Evolutionary conservation across 345 rosid species (phyloP), one percentile per base, ranked within the genome.

Genomic region (Lepidium africanum): DNA sequence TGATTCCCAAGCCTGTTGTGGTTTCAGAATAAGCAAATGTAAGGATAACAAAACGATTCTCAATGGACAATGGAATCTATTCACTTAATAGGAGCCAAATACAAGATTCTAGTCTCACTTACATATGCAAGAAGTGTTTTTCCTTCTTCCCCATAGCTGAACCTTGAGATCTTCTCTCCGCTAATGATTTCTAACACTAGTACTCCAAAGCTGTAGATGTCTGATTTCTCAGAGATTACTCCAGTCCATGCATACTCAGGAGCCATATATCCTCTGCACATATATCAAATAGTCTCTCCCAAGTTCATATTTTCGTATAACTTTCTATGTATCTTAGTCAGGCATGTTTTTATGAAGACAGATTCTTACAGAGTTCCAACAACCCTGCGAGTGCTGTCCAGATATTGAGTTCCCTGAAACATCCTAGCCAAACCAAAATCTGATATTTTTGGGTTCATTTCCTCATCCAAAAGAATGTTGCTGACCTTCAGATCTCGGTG

Each of bases 171-270:
- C 61, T 61, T 70, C 13, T 61, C 54, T 32, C 67, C 67, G 5
- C 53, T 60, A 7, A 70, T 70, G 9, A 70, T 69, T 69, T 69
- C 73, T 16, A 59, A 27, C 48, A 82, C n/a, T 37, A 79, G 27
- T 15, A 81, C 81, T 11, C 81, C 84, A 1, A 77, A 81, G 70
- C 82, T 78, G 21, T 79, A 81, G 0, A 81, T 71, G 40, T 81
- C 84, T 0, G 85, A 81, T 45, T 84, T 84, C 39, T 76, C 73
- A 0, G 82, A 79, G 71, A 81, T 81, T 15, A 69, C 42, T 0
- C 83, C 83, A 7, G 70, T 75, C 35, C 77, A 61, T 9, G 79
- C 80, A 39, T 83, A 83, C 67, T 83, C 87, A 1, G 82, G 84
- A 53, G 83, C 30, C 84, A 80, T 78, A 61, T 78, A 69, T 47